These are phyloP conservation scores for Neurospora intermedia DNA, from an alignment of 495 filamentous ascomycete genomes.

Conservation along the genomic window DNA sequence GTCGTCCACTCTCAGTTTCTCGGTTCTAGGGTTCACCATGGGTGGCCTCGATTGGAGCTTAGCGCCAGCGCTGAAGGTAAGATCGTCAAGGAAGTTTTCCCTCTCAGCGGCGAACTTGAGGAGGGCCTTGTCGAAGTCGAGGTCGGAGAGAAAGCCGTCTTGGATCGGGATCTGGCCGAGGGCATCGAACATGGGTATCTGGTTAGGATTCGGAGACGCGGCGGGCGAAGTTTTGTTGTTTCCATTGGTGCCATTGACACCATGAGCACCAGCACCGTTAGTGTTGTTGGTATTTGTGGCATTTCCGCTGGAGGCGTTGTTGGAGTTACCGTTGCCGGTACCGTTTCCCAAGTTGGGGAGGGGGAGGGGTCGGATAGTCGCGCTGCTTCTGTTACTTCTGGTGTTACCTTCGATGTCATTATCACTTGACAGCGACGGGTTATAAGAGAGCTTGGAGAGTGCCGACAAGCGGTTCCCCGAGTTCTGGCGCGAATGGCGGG, in stretches of 20 bases:
- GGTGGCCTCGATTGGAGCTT: constrained; percentile 57
- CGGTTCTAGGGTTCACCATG: constrained; percentile 63
- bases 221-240: constrained; percentile 5
- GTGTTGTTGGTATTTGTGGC: constrained; percentile 2
- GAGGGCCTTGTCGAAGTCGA: constrained; percentile 87
- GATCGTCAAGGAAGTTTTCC: constrained; percentile 86
- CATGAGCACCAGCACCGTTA: constrained; percentile 16
- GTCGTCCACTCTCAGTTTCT: constrained; percentile 75
- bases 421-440: constrained; percentile 12
- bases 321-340: constrained; percentile 5
- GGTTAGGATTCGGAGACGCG: neutral
- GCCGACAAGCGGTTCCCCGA: constrained; percentile 57
- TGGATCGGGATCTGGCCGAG: constrained; percentile 13
- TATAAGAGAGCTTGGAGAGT: constrained; percentile 50
- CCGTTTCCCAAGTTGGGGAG: constrained; percentile 18
- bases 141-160: constrained; percentile 35
- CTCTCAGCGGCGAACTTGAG: constrained; percentile 89
- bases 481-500: constrained; percentile 50
- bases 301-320: neutral
- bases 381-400: constrained; percentile 77
- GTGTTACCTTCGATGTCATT: constrained; percentile 51
- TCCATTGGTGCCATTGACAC: constrained; percentile 15
- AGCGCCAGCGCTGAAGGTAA: constrained; percentile 80
- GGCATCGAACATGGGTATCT: neutral
- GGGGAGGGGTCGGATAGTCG: constrained; percentile 58